These are phyloP conservation scores for Protoeuglena noctilucae DNA, from an alignment of 139 green algal genomes.

Conservation along the genomic window DNA sequence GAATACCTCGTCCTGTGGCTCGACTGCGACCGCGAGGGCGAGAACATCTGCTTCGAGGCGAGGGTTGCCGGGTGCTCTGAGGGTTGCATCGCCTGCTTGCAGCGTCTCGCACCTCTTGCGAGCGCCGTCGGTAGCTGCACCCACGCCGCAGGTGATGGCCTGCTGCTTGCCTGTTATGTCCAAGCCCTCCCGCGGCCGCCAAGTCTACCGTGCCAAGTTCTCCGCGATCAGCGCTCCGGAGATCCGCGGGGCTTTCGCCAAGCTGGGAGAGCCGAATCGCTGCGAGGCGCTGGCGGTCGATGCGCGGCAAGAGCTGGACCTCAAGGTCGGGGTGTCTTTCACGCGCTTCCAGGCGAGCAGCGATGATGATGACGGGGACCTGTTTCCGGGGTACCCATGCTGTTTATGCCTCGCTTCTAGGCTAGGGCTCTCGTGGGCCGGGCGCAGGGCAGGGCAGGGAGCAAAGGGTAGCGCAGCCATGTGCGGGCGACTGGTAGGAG, in stretches of 20 bases:
- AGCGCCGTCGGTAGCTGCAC: background rate
- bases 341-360: constrained; percentile 75
- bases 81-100: no score
- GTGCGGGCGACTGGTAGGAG: no score
- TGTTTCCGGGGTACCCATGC: no score
- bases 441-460: no score
- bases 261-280: constrained; percentile 55
- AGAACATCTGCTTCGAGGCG: constrained; percentile 88
- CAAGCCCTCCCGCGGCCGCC: background rate
- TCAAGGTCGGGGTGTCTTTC: constrained; percentile 67
- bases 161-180: constrained; percentile 40
- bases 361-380: no score
- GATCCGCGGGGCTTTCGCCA: constrained; percentile 56
- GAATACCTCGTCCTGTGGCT: constrained; percentile 67
- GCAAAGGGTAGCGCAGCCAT: no score
- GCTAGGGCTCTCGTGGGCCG: no score
- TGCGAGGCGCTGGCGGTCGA: constrained; percentile 67
- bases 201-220: constrained; percentile 51
- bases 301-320: constrained; percentile 62
- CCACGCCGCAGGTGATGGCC: constrained; percentile 46
- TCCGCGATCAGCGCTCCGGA: constrained; percentile 54
- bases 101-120: background rate
- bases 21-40: constrained; percentile 74
- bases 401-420: no score
- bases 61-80: background rate